phyloP scores from a whole-genome alignment of 768 basidiomycete genomes.

The Boletus reticulatus region DNA sequence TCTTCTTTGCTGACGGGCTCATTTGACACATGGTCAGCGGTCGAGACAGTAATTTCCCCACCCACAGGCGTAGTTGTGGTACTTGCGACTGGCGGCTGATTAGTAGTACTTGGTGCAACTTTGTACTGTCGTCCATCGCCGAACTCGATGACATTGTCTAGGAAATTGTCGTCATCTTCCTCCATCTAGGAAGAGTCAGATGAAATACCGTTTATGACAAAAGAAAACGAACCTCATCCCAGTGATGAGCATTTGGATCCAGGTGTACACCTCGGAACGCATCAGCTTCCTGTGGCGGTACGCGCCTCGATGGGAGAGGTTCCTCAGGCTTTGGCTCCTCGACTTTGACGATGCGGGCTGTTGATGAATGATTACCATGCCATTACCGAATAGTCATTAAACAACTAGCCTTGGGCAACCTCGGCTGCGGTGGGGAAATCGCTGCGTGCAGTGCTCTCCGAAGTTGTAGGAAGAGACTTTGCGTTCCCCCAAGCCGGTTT shows the following conservation, averaged over 20 bases:
- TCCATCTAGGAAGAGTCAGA: constrained; percentile 57
- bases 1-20: constrained; percentile 79
- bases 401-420: constrained; percentile 73
- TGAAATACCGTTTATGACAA: background rate
- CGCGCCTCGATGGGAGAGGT: constrained; percentile 48
- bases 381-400: background rate
- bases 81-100: constrained; percentile 25
- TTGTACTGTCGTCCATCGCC: constrained; percentile 93
- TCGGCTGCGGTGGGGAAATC: constrained; percentile 99
- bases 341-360: constrained; percentile 19
- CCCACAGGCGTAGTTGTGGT: constrained; percentile 9
- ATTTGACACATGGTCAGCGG: constrained; percentile 19
- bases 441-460: constrained; percentile 44
- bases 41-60: constrained; percentile 13
- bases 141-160: constrained; percentile 91
- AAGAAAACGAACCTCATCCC: constrained; percentile 83
- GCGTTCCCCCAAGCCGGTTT: constrained; percentile 77
- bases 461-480: constrained; percentile 34
- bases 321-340: constrained; percentile 52
- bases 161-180: constrained; percentile 89
- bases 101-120: constrained; percentile 51
- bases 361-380: constrained; percentile 13
- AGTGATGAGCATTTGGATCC: constrained; percentile 92
- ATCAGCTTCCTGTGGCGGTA: constrained; percentile 80
- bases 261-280: constrained; percentile 93